Evolutionary conservation across 495 filamentous ascomycete genomes (phyloP).

Genomic region (Lineolata rhizophorae): DNA sequence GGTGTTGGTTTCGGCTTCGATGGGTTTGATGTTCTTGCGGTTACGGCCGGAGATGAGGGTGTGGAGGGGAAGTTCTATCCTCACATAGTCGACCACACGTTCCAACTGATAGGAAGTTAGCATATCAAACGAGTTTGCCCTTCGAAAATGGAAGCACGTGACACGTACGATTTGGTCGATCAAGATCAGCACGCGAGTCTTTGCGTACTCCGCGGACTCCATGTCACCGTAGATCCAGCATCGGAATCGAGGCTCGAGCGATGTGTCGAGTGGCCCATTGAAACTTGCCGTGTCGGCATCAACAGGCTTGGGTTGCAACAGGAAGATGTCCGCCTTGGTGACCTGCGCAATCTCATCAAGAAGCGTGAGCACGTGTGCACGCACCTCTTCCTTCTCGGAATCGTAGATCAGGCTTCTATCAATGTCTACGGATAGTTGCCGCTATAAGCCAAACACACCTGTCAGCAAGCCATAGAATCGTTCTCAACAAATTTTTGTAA

Average conservation of each 20-base stretch:
- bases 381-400: constrained; percentile 35
- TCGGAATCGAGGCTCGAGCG: constrained; percentile 59
- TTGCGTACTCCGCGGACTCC: constrained; percentile 89
- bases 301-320: constrained; percentile 57
- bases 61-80: constrained; percentile 71
- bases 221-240: constrained; percentile 89
- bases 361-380: constrained; percentile 55
- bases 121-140: constrained; percentile 3
- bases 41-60: constrained; percentile 76
- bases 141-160: constrained; percentile 1
- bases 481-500: too few relatives aligned
- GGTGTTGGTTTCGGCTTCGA: constrained; percentile 81
- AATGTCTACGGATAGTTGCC: constrained; percentile 78
- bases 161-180: constrained; percentile 81
- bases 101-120: constrained; percentile 42
- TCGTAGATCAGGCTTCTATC: constrained; percentile 75
- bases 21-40: constrained; percentile 88
- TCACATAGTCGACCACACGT: constrained; percentile 60
- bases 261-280: constrained; percentile 45
- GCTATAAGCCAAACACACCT: too few relatives aligned
- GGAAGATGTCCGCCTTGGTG: constrained; percentile 89
- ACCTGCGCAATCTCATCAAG: constrained; percentile 62
- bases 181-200: constrained; percentile 86
- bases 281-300: constrained; percentile 29
- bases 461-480: too few relatives aligned